phyloP scores from a whole-genome alignment of 2,329 filamentous ascomycete species.

The Cladosporium sp. region DNA sequence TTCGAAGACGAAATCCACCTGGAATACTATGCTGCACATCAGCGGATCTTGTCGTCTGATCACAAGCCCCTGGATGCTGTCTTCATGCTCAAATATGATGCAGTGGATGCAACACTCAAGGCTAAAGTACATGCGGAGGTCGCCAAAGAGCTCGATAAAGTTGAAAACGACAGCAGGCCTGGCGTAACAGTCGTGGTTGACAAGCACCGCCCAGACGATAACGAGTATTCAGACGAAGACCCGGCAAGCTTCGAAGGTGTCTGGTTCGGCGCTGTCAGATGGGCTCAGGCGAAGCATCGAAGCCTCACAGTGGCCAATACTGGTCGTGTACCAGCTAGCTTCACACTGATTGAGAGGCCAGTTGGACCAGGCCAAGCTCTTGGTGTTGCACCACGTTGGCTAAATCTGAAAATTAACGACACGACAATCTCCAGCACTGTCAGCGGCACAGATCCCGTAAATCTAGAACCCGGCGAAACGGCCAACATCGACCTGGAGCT shows the following conservation, averaged over 20 bases:
- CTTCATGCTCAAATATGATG: constrained; percentile 82
- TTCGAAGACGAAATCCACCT: constrained; percentile 56
- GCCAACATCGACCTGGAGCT: constrained; percentile 68
- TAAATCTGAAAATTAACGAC: constrained; percentile 55
- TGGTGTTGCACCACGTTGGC: constrained; percentile 62
- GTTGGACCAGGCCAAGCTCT: constrained; percentile 45
- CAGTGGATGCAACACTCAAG: constrained; percentile 81
- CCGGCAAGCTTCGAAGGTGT: constrained; percentile 56
- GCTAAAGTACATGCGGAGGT: constrained; percentile 82
- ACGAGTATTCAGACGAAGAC: constrained; percentile 44
- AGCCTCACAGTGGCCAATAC: constrained; percentile 89
- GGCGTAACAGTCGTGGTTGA: constrained; percentile 72
- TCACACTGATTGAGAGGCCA: constrained; percentile 76
- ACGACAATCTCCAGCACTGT: constrained; percentile 24
- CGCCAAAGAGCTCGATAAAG: constrained; percentile 81
- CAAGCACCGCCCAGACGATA: constrained; percentile 40
- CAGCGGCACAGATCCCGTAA: constrained; percentile 52
- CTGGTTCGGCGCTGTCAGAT: constrained; percentile 75
- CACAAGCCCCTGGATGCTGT: constrained; percentile 88
- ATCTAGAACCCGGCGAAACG: constrained; percentile 81
- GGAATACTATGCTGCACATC: constrained; percentile 81
- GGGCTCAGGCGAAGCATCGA: constrained; percentile 64
- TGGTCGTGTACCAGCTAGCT: constrained; percentile 73
- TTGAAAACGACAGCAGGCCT: constrained; percentile 86
- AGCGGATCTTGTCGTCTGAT: constrained; percentile 86